Conservation (phyloP, 2,329 filamentous ascomycete species). For the Fusarium guadeloupense region DNA sequence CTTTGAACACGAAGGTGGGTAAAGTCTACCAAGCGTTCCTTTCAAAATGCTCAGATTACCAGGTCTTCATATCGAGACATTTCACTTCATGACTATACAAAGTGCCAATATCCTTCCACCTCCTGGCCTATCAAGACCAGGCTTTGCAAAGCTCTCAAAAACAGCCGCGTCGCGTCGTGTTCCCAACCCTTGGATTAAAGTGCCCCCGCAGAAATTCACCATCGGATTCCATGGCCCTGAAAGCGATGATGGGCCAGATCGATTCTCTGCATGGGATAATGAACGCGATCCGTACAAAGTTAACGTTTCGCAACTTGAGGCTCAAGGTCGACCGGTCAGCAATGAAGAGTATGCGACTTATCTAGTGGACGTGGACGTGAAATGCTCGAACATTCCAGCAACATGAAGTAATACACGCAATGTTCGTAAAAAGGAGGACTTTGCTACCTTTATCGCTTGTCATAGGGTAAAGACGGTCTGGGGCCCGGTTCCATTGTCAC, state of each 20-base stretch:
- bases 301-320: not conserved
- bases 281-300: constrained; percentile 23
- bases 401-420: constrained; percentile 6
- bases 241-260: not conserved
- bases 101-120: not conserved
- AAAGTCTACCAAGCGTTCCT: too few species aligned
- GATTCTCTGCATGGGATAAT: constrained; percentile 33
- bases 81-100: constrained; percentile 31
- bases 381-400: not conserved
- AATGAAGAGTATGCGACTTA: constrained; percentile 21
- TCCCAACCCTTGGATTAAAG: not conserved
- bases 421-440: not conserved
- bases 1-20: constrained; percentile 25
- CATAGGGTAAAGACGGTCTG: constrained; percentile 24
- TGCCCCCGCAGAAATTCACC: not conserved
- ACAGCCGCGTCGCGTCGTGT: constrained; percentile 3
- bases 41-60: too few species aligned
- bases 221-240: constrained; percentile 21
- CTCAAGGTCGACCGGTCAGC: constrained; percentile 21
- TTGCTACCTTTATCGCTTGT: constrained; percentile 1
- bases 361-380: not conserved
- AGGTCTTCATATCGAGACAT: constrained; percentile 28
- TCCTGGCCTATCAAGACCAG: not conserved
- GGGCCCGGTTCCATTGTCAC: constrained; percentile 1
- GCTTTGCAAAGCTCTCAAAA: constrained; percentile 21